phyloP scores from a whole-genome alignment of 768 basidiomycete species.

The Tylopilus sp. region DNA sequence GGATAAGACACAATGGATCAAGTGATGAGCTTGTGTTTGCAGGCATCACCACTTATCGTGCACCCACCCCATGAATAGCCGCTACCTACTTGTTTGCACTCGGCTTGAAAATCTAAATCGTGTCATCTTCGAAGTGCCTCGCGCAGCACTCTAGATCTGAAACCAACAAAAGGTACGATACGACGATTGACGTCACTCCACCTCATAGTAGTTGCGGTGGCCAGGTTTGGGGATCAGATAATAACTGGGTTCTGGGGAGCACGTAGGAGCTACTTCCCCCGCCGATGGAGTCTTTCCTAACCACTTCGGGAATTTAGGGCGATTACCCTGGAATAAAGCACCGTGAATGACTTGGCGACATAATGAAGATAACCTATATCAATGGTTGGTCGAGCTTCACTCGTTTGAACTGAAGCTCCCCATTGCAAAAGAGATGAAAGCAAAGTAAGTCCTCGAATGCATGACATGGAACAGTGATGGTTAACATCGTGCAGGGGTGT shows the following conservation, averaged over 20 bases:
- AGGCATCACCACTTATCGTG: not conserved
- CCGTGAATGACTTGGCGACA: conserved; percentile 39
- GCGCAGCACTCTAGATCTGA: not conserved
- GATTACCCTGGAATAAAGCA: conserved; percentile 59
- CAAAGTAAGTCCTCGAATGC: conserved; percentile 33
- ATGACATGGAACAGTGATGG: not conserved
- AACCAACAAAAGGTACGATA: not conserved
- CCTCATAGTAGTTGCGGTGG: not conserved
- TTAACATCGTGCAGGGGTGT: conserved; percentile 38
- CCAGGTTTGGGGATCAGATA: conserved; percentile 52
- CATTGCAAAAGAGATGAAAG: conserved; percentile 56
- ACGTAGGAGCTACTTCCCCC: conserved; percentile 54
- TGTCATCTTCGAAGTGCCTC: conserved; percentile 36
- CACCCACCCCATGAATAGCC: conserved; percentile 33
- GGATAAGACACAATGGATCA: conserved; percentile 63
- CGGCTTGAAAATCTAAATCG: not conserved
- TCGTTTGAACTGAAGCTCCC: conserved; percentile 62
- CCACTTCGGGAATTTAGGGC: conserved; percentile 58
- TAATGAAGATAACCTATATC: conserved; percentile 64
- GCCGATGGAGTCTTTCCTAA: conserved; percentile 51
- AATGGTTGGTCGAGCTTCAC: conserved; percentile 73
- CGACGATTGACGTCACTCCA: not conserved
- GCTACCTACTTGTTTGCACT: conserved; percentile 55
- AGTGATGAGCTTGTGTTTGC: conserved; percentile 44
- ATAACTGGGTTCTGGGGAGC: conserved; percentile 44